These are phyloP conservation scores for Aegilops bicornis DNA, from an alignment of 176 grass and related monocot genomes.

Conservation along the genomic window DNA sequence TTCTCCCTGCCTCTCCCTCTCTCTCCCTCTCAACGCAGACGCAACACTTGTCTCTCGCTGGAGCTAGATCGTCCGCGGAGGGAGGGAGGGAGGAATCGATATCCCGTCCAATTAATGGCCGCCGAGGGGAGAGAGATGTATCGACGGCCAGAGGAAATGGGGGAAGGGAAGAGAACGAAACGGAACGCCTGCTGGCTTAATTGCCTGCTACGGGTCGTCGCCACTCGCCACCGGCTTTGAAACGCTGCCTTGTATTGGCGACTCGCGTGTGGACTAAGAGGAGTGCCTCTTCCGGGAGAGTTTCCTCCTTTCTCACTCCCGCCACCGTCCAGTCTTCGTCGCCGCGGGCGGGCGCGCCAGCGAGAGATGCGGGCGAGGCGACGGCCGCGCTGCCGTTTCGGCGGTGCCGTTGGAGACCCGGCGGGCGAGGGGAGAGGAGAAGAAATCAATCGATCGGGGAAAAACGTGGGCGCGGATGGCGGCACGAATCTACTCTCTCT, in stretches of 20 bases:
- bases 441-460: neutral
- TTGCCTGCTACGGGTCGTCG: neutral
- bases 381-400: neutral
- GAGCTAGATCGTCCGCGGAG: neutral
- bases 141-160: neutral
- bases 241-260: neutral
- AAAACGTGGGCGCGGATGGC: neutral
- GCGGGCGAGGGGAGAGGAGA: neutral
- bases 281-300: too few relatives aligned
- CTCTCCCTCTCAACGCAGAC: neutral
- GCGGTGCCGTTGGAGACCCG: neutral
- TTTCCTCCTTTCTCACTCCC: neutral
- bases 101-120: neutral
- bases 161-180: neutral
- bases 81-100: neutral
- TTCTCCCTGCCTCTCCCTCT: neutral
- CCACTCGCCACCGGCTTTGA: neutral
- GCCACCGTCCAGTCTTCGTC: too few relatives aligned
- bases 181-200: neutral
- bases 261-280: neutral
- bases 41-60: neutral
- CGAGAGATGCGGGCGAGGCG: neutral
- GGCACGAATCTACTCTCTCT: neutral
- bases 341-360: too few relatives aligned
- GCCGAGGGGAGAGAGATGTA: neutral